Evolutionary conservation across 2,329 filamentous ascomycete genomes (phyloP).

Genomic region (Elsinoe fawcettii): DNA sequence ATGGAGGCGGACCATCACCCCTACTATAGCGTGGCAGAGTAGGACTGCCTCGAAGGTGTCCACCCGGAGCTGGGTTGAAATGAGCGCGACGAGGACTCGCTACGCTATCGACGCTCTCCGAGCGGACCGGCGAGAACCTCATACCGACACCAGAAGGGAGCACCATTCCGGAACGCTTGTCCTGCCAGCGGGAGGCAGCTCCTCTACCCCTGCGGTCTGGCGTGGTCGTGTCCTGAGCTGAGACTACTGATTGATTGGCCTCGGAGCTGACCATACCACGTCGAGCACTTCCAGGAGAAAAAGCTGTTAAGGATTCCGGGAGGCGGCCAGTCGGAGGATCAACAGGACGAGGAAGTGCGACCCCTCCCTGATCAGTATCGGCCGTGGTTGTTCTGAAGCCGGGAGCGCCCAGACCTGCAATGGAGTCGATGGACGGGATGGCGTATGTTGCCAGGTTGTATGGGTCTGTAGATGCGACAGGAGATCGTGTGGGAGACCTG

Average conservation of each 20-base stretch:
- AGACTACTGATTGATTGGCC: too few relatives aligned
- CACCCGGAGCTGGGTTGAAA: neutral
- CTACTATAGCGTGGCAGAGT: neutral
- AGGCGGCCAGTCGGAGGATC: too few relatives aligned
- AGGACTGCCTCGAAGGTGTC: neutral
- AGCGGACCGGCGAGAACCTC: neutral
- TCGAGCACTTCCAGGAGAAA: neutral
- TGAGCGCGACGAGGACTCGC: neutral
- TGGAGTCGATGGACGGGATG: neutral
- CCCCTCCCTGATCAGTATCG: neutral
- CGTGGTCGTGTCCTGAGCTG: too few relatives aligned
- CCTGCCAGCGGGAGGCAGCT: neutral
- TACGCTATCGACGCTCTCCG: neutral
- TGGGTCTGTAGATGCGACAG: neutral
- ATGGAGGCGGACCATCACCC: neutral
- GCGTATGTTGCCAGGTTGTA: neutral
- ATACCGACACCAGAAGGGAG: neutral
- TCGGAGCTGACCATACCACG: too few relatives aligned
- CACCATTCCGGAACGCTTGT: neutral
- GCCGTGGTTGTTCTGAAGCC: neutral
- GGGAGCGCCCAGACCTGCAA: neutral
- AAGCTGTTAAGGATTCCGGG: neutral
- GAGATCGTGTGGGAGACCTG: neutral
- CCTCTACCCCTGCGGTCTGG: too few relatives aligned
- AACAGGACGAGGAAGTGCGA: neutral